Conservation (phyloP, 331 rosid species). For the Prunus yedoensis region DNA sequence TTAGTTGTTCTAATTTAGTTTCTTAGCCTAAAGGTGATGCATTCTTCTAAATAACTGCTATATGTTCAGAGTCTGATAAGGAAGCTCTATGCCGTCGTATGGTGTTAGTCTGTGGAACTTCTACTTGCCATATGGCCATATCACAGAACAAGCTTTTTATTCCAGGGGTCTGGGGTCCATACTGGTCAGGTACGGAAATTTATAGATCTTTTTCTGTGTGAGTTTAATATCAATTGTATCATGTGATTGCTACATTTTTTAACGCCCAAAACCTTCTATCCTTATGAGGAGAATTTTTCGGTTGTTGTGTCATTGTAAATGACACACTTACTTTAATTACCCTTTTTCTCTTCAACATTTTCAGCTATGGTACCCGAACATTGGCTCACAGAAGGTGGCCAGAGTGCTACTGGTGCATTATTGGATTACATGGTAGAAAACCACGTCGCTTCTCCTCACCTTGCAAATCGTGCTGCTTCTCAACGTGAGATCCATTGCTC, state of each 20-base stretch:
- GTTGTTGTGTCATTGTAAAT: constrained; percentile 19
- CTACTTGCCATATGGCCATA: constrained; percentile 95
- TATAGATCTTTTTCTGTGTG: neutral
- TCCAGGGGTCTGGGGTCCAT: constrained; percentile 99
- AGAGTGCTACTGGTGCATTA: constrained; percentile 99
- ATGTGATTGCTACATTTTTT: neutral
- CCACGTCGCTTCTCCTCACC: constrained; percentile 67
- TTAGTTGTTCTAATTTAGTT: constrained; percentile 21
- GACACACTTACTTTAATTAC: constrained; percentile 11
- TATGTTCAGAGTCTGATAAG: constrained; percentile 49
- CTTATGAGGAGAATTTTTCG: neutral
- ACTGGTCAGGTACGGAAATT: constrained; percentile 83
- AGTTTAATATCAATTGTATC: constrained; percentile 3
- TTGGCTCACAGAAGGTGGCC: constrained; percentile 99
- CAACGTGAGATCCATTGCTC: constrained; percentile 47
- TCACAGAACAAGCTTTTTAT: constrained; percentile 78
- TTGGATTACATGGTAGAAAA: constrained; percentile 87
- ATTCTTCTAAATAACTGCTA: constrained; percentile 21
- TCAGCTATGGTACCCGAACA: constrained; percentile 94
- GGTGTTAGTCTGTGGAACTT: constrained; percentile 95
- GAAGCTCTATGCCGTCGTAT: constrained; percentile 72
- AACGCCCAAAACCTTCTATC: neutral
- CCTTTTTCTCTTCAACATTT: constrained; percentile 27
- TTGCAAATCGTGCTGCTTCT: constrained; percentile 87
- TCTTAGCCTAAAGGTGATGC: constrained; percentile 12